Percentiles rank a stretch among this genome's conserved stretches.
These are phyloP conservation scores for Mycena metata DNA, from an alignment of 768 basidiomycete species.

Conservation along the genomic window DNA sequence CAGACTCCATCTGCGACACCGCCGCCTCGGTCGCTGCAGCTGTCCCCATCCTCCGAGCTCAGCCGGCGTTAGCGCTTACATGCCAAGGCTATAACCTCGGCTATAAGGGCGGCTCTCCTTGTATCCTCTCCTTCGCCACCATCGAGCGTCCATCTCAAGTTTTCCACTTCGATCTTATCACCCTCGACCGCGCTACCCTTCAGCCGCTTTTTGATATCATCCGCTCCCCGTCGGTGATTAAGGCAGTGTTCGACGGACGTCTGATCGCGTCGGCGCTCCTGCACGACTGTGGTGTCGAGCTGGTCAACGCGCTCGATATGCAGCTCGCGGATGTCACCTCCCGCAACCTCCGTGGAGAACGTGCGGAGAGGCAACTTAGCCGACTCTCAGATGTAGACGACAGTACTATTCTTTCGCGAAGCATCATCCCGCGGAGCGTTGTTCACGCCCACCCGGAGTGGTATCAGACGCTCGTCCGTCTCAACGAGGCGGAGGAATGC, in stretches of 20 bases:
- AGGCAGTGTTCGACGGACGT: constrained; percentile 20
- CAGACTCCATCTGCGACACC: constrained; percentile 14
- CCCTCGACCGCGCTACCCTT: constrained; percentile 15
- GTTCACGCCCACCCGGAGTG: constrained; percentile 21
- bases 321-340: constrained; percentile 15
- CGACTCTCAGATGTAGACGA: constrained; percentile 10
- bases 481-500: constrained; percentile 17
- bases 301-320: constrained; percentile 16
- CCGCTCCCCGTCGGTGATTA: constrained; percentile 11
- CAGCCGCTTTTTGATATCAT: constrained; percentile 14
- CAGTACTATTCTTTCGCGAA: constrained; percentile 2
- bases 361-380: constrained; percentile 6
- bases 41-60: constrained; percentile 13
- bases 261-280: constrained; percentile 17
- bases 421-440: constrained; percentile 9
- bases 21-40: constrained; percentile 15
- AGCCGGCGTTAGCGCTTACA: constrained; percentile 9
- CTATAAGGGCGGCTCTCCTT: constrained; percentile 12
- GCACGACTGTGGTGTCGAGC: constrained; percentile 18
- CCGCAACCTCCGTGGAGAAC: constrained; percentile 17
- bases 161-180: constrained; percentile 18
- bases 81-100: constrained; percentile 16
- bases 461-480: constrained; percentile 14
- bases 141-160: constrained; percentile 20
- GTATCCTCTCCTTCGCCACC: constrained; percentile 21